These are phyloP conservation scores for Macrolepiota albuminosa DNA, from an alignment of 768 basidiomycete species.

Conservation along the genomic window DNA sequence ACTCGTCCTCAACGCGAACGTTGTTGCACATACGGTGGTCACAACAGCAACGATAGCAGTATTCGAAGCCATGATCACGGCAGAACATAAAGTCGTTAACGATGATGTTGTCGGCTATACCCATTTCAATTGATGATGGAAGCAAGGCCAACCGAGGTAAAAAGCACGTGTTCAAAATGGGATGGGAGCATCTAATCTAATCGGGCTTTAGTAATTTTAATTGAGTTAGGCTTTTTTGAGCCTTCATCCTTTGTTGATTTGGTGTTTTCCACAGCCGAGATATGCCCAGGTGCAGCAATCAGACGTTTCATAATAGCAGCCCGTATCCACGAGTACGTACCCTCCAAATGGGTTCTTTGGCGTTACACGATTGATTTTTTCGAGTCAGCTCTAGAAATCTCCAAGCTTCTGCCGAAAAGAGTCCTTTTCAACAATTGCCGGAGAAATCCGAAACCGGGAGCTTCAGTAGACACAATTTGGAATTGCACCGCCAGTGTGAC, in stretches of 20 bases:
- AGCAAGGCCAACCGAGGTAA: too few relatives aligned
- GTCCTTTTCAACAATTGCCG: too few relatives aligned
- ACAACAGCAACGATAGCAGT: constrained; percentile 24
- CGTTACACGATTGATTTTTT: not conserved
- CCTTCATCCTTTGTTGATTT: not conserved
- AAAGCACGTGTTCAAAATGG: not conserved
- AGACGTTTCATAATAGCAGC: not conserved
- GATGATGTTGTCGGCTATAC: constrained; percentile 15
- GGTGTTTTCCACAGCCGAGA: not conserved
- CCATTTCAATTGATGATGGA: not conserved
- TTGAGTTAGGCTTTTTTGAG: too few relatives aligned
- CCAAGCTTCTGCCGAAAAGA: not conserved
- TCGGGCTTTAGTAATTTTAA: too few relatives aligned
- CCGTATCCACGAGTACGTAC: too few relatives aligned
- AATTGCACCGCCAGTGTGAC: not conserved
- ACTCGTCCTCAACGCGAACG: constrained; percentile 22
- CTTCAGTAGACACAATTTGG: not conserved
- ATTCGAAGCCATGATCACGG: constrained; percentile 26
- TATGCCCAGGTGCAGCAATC: not conserved
- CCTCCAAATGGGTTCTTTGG: not conserved
- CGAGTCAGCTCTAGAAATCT: not conserved
- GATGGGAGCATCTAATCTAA: not conserved
- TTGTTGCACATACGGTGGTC: constrained; percentile 31
- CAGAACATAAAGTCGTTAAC: constrained; percentile 31
- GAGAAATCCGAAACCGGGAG: not conserved